Base-by-base conservation (phyloP, 495 filamentous ascomycete species). In the Neurospora sp. region DNA sequence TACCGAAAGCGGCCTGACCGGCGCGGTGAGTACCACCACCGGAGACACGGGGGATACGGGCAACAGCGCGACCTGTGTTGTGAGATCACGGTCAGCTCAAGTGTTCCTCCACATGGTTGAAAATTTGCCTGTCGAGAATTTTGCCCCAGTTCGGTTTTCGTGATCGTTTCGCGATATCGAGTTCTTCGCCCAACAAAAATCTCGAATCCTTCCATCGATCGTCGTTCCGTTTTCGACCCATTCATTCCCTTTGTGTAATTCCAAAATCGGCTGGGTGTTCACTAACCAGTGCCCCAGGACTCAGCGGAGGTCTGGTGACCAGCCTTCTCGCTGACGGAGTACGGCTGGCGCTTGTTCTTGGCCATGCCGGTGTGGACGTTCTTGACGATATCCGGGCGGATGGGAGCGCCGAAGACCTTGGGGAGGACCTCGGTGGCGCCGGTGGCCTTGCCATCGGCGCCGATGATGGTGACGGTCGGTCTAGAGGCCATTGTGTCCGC, bases 11-110 rank as follows among this genome's bases (percentile, higher is more conserved):
- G 86, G 96, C 96, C 88, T 99, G 96, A 87, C 96, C 96, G 82
- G 96, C 96, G 89, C 96, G 96, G 90, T 99, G 96, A 83, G 96
- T 99, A 91, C 96, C 96, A 88, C 96, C 96, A 89, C 96, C 96
- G 80, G 95, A 98, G 85, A 99, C 96, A 97, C 96, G 96, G 77
- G 96, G 96, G 80, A 99, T 99, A 98, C 96, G 96, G 84, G 96
- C 96, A 81, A 99, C 96, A 87, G 96, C 96, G 85, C 96, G 96
- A 87, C 95, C 94, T 98, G 78, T 27, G 18, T 41, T 75, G 69
- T 40, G 39, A n/a, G 18, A 73, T 48, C 9, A 65, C 71, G 71
- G 76, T 79, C 73, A 81, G 85, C 61, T 37, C 39, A 53, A 61
- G 44, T 61, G 20, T 41, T 68, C 16, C 70, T 53, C 20, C 53